phyloP scores from a whole-genome alignment of 768 basidiomycete species.

The Lyophyllum shimeji region DNA sequence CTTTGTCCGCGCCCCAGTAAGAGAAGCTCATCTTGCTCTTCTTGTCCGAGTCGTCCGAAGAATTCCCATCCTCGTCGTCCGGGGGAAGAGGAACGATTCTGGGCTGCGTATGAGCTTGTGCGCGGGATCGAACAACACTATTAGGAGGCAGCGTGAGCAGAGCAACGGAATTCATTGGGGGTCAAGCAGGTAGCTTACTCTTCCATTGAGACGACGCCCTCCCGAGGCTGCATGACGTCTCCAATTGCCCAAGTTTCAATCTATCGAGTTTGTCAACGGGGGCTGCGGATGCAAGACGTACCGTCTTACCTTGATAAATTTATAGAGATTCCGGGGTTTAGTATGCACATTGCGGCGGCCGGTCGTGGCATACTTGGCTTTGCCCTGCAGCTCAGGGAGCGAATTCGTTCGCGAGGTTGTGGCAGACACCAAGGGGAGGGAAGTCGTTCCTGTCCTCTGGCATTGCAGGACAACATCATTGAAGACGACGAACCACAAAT shows the following conservation, averaged over 20 bases:
- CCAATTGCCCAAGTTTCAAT: constrained; percentile 89
- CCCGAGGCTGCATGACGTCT: constrained; percentile 69
- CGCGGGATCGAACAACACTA: constrained; percentile 73
- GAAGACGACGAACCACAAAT: constrained; percentile 94
- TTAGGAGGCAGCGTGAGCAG: constrained; percentile 9
- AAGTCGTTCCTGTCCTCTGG: constrained; percentile 87
- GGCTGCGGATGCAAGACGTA: background rate
- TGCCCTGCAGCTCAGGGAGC: constrained; percentile 80
- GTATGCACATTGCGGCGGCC: constrained; percentile 74
- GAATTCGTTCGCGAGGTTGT: constrained; percentile 72
- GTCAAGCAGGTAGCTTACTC: constrained; percentile 56
- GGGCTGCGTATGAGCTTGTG: constrained; percentile 60
- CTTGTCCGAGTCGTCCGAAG: constrained; percentile 84
- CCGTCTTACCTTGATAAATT: constrained; percentile 76
- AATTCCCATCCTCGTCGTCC: constrained; percentile 53
- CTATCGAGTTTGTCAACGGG: constrained; percentile 32
- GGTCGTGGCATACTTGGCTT: constrained; percentile 81
- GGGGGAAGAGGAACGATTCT: constrained; percentile 68
- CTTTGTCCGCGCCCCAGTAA: constrained; percentile 91
- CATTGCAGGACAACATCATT: constrained; percentile 95
- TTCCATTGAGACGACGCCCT: constrained; percentile 87
- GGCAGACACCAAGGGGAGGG: constrained; percentile 69
- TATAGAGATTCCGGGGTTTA: constrained; percentile 89
- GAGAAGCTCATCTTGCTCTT: constrained; percentile 95
- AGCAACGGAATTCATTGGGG: background rate